Evolutionary conservation across 495 filamentous ascomycete genomes (phyloP).

Genomic region (Gamarada debralockiae): DNA sequence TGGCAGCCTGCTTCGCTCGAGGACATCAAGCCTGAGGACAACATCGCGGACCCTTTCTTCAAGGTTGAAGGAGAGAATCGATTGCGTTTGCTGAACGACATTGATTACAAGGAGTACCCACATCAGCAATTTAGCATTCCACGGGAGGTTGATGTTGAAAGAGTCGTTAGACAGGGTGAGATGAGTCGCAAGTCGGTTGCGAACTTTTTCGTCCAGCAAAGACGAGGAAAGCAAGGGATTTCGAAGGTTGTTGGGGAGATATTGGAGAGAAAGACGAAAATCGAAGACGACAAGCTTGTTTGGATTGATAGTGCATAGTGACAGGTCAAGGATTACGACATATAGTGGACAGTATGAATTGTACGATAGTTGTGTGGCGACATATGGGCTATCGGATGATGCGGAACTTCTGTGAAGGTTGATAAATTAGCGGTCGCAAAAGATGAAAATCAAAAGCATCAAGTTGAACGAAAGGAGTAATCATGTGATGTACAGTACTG

Average conservation of each 20-base stretch:
- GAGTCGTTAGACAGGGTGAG: slow-evolving; percentile 39
- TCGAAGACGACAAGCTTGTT: slow-evolving; percentile 26
- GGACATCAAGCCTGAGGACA: slow-evolving; percentile 44
- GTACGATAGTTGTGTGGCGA: slow-evolving; percentile 2
- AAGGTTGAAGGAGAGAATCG: slow-evolving; percentile 33
- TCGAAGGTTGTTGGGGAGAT: slow-evolving; percentile 54
- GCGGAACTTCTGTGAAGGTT: slow-evolving; percentile 2
- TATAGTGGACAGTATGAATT: background rate
- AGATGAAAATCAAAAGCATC: slow-evolving; percentile 1
- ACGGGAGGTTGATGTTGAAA: slow-evolving; percentile 63
- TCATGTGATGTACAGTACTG: slow-evolving; percentile 21
- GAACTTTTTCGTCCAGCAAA: slow-evolving; percentile 39
- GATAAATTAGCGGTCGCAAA: slow-evolving; percentile 11
- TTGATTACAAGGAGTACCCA: slow-evolving; percentile 65
- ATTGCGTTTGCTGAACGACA: slow-evolving; percentile 46
- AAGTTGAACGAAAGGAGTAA: slow-evolving; percentile 7
- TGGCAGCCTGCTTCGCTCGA: slow-evolving; percentile 72
- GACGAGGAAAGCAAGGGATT: slow-evolving; percentile 51
- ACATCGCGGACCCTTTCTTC: slow-evolving; percentile 61
- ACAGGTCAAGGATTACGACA: background rate
- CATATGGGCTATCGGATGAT: background rate
- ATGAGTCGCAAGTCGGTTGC: slow-evolving; percentile 39
- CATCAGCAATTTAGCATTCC: slow-evolving; percentile 64
- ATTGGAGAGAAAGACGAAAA: slow-evolving; percentile 43
- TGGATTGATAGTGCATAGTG: slow-evolving; percentile 27